Evolutionary conservation across 495 filamentous ascomycete genomes (phyloP).

Genomic region (Aspergillus mulundensis): DNA sequence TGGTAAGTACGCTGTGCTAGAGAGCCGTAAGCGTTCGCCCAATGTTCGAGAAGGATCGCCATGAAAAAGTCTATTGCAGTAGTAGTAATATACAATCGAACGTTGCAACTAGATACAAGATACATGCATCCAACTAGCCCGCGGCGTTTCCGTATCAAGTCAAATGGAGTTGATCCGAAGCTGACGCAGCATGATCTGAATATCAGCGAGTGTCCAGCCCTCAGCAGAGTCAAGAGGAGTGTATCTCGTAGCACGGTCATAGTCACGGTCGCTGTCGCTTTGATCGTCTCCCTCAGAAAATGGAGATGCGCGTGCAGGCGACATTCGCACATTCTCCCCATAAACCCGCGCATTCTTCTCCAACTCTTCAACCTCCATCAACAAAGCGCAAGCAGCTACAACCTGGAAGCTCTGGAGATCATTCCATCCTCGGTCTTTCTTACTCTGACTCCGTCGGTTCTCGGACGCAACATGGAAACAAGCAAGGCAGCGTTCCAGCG

Average conservation of each 20-base stretch:
- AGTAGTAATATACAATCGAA: too few species aligned
- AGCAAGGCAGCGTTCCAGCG: conserved; percentile 17
- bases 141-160: too few species aligned
- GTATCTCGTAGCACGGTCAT: background rate
- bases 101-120: too few species aligned
- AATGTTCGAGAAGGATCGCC: too few species aligned
- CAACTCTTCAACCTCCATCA: conserved; percentile 2
- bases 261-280: background rate
- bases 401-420: conserved; percentile 4
- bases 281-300: background rate
- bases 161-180: background rate
- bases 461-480: conserved; percentile 15
- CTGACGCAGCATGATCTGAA: background rate
- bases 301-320: background rate
- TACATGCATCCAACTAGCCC: too few species aligned
- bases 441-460: background rate
- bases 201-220: background rate
- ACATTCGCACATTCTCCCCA: background rate
- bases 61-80: too few species aligned
- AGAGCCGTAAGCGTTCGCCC: too few species aligned
- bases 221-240: background rate
- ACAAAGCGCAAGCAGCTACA: conserved; percentile 5
- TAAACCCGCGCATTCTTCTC: background rate
- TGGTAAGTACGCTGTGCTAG: too few species aligned
- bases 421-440: background rate